Percentiles rank a stretch among this genome's conserved stretches.
These are phyloP conservation scores for Mycena floridula DNA, from an alignment of 768 basidiomycete genomes.

Conservation along the genomic window DNA sequence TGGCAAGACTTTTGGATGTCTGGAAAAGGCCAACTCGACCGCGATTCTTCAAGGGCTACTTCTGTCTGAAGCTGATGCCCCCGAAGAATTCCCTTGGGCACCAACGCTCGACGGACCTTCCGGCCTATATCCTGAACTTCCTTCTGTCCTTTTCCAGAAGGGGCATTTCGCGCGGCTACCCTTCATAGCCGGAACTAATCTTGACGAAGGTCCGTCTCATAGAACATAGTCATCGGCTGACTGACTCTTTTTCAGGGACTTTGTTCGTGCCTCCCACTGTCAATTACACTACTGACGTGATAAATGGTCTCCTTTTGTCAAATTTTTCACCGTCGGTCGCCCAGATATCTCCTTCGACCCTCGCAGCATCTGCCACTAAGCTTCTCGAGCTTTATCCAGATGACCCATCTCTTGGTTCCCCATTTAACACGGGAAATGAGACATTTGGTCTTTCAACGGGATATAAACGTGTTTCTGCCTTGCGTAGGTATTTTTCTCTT, in stretches of 20 bases:
- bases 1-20: slow-evolving; percentile 24
- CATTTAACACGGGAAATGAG: slow-evolving; percentile 37
- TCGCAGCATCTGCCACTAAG: slow-evolving; percentile 12
- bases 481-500: slow-evolving; percentile 10
- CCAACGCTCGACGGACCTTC: slow-evolving; percentile 35
- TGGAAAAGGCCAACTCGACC: slow-evolving; percentile 20
- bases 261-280: slow-evolving; percentile 15
- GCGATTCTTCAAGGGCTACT: slow-evolving; percentile 23
- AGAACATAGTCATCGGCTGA: neutral
- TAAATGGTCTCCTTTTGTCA: slow-evolving; percentile 14
- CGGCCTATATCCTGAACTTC: slow-evolving; percentile 32
- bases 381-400: slow-evolving; percentile 36
- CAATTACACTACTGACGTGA: slow-evolving; percentile 17
- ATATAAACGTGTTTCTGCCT: slow-evolving; percentile 32
- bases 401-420: slow-evolving; percentile 34
- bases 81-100: slow-evolving; percentile 25
- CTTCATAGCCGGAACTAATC: slow-evolving; percentile 36
- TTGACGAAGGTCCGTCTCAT: slow-evolving; percentile 35
- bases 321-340: slow-evolving; percentile 19
- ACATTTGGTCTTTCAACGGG: slow-evolving; percentile 34
- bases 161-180: slow-evolving; percentile 33
- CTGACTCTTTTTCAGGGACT: slow-evolving; percentile 22
- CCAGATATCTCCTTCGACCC: neutral
- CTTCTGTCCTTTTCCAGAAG: slow-evolving; percentile 24
- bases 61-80: slow-evolving; percentile 13